Base-by-base conservation (phyloP, 148 eudicot genomes). In the Spergularia marina region DNA sequence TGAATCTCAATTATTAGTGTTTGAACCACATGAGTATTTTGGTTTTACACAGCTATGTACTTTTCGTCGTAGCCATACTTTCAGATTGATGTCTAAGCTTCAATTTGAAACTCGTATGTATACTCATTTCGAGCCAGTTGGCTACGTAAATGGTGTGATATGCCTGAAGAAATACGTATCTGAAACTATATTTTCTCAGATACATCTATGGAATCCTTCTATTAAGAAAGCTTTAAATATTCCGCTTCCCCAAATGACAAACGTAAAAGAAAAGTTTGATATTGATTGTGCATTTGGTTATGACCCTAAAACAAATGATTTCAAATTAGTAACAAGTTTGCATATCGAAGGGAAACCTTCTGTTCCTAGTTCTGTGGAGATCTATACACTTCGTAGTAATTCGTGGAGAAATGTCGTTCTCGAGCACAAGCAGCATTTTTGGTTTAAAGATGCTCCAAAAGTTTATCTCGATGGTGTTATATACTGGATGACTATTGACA, bases 211-310 rank as follows among this genome's bases (percentile, higher is more conserved):
- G 80, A 71, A 71, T 41, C 80, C 80, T 2, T 77, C 75, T 6
- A 71, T 77, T 23, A 63, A 8, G 47, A 77, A 71, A 56, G 59
- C 54, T 17, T 39, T 77, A 1, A 64, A 62, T 14, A 17, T 77
- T 18, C 75, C 70, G 17, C 13, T 53, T 16, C 63, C 69, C 21
- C 12, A 53, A 7, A 4, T 69, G 10, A 44, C 10, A 12, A 30
- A 30, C 36, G 36, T 2, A 30, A 30, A 30, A 30, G 36, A 30
- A 23, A 23, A 30, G 36, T 14, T n/a, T 16, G 62, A 63, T 36
- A 51, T 71, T 8, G 75, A 77, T 63, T 71, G 59, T 21, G 80
- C 69, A 15, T 77, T 77, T 14, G 80, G 80, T 12, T 77, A n/a
- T 6, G 75, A 77, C n/a, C 25, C 69, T 0, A 17, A 40, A 5